These are phyloP conservation scores for Rhodosporidiobolus sp. DNA, from an alignment of 768 basidiomycete genomes.

Conservation along the genomic window DNA sequence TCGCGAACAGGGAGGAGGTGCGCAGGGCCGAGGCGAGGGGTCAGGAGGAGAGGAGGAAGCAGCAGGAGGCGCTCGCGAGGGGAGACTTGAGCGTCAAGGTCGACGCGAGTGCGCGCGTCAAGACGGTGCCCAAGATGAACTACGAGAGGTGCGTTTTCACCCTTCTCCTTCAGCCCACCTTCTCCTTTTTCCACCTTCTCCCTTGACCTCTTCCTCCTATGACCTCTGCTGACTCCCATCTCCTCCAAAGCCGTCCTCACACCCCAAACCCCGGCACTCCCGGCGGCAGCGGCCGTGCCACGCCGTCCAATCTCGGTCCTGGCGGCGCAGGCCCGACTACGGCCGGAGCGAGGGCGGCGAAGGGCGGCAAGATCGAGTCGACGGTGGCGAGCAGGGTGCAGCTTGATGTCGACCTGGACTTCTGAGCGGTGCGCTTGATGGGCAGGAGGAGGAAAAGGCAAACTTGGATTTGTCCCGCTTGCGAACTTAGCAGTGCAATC, in stretches of 20 bases:
- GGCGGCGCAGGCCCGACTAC: background rate
- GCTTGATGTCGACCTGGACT: constrained; percentile 33
- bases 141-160: constrained; percentile 36
- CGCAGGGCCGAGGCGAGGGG: constrained; percentile 70
- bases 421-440: background rate
- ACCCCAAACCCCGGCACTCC: constrained; percentile 17
- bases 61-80: constrained; percentile 28
- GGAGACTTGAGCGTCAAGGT: constrained; percentile 33
- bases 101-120: constrained; percentile 39
- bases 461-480: too few species aligned
- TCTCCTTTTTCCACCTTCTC: too few species aligned
- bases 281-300: background rate
- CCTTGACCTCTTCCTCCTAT: too few species aligned
- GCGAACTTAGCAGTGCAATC: too few species aligned
- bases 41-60: constrained; percentile 62
- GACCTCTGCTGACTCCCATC: background rate
- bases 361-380: constrained; percentile 29
- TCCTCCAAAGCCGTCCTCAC: constrained; percentile 9
- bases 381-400: constrained; percentile 21
- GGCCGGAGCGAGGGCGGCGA: background rate
- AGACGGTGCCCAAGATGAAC: constrained; percentile 35
- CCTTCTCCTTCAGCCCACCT: too few species aligned
- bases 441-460: background rate
- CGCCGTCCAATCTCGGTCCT: background rate
- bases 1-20: constrained; percentile 74